These are phyloP conservation scores for Stachybotrys elegans DNA, from an alignment of 2,329 filamentous ascomycete species.

Conservation along the genomic window DNA sequence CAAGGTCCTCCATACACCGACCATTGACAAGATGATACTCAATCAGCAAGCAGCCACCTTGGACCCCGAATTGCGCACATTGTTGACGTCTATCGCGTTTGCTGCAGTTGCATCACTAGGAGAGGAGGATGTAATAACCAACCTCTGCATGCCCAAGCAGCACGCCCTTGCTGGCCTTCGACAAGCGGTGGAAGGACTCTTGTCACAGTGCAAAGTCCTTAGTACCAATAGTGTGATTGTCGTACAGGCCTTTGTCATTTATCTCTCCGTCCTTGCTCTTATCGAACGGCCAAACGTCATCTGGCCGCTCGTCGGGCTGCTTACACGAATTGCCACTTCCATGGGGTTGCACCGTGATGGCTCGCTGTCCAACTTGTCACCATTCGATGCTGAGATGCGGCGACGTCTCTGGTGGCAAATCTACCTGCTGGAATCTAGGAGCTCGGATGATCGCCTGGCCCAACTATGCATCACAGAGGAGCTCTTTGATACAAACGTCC, in stretches of 20 bases:
- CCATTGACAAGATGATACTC: constrained; percentile 12
- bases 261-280: constrained; percentile 15
- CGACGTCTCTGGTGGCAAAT: constrained; percentile 23
- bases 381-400: constrained; percentile 13
- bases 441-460: constrained; percentile 4
- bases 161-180: constrained; percentile 14
- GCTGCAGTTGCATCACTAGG: constrained; percentile 19
- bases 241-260: constrained; percentile 20
- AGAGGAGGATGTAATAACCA: constrained; percentile 11
- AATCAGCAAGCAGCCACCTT: constrained; percentile 15
- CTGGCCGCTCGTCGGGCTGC: constrained; percentile 17
- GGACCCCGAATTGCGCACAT: too few relatives aligned
- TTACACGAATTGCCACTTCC: constrained; percentile 18
- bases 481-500: constrained; percentile 35
- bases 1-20: constrained; percentile 20
- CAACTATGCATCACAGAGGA: constrained; percentile 14
- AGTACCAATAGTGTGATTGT: constrained; percentile 15
- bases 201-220: constrained; percentile 17
- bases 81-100: constrained; percentile 21
- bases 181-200: constrained; percentile 16
- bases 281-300: constrained; percentile 15
- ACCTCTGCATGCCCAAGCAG: constrained; percentile 12
- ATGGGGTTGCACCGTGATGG: constrained; percentile 12
- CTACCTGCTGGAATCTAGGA: constrained; percentile 20
- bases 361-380: background rate